Evolutionary conservation across 1,284 basidiomycete species (phyloP).

Genomic region (Xanthoconium separans): DNA sequence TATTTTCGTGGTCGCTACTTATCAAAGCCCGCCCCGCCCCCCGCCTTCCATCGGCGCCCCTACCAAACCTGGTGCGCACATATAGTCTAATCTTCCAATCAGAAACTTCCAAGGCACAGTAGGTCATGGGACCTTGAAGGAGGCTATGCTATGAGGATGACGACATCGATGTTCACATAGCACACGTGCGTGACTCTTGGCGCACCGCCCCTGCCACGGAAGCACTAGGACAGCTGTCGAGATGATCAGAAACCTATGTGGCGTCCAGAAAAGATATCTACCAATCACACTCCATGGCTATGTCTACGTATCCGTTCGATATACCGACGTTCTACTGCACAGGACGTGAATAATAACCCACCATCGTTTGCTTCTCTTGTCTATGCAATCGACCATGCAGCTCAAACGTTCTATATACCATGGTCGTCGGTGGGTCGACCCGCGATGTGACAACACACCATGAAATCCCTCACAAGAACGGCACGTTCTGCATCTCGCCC

Average conservation of each 20-base stretch:
- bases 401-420: background rate
- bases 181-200: background rate
- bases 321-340: no score
- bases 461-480: constrained; percentile 52
- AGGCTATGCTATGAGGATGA: background rate
- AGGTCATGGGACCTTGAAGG: background rate
- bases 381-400: background rate
- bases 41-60: no score
- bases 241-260: no score
- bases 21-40: no score
- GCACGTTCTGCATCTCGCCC: constrained; percentile 84
- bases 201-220: no score
- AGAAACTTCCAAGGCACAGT: background rate
- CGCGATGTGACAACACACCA: background rate
- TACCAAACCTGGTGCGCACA: background rate
- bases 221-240: no score
- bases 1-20: no score
- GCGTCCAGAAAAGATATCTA: no score
- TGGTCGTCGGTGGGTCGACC: constrained; percentile 1
- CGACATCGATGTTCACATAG: background rate
- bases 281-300: no score
- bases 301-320: no score
- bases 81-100: background rate
- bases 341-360: no score
- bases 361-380: no score